These are phyloP conservation scores for Pisolithus orientalis DNA, from an alignment of 768 basidiomycete species.

Conservation along the genomic window DNA sequence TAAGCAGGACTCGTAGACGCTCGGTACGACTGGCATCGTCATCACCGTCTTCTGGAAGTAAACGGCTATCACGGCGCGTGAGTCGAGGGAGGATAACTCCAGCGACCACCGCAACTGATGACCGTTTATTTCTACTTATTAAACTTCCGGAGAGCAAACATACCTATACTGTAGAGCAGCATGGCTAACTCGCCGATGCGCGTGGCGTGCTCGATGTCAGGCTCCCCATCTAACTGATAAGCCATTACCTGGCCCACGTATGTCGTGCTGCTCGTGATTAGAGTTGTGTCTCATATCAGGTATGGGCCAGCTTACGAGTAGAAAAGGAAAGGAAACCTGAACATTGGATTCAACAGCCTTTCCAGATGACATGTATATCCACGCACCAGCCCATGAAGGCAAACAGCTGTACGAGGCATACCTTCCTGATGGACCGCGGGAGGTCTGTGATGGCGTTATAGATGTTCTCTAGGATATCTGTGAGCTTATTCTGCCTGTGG, in stretches of 20 bases:
- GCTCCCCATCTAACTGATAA: conserved; percentile 62
- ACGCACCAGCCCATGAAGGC: conserved; percentile 94
- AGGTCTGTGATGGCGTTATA: conserved; percentile 64
- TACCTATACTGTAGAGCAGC: conserved; percentile 86
- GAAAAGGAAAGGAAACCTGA: conserved; percentile 92
- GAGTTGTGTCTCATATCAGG: neutral
- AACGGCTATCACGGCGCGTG: conserved; percentile 71
- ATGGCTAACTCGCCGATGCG: conserved; percentile 84
- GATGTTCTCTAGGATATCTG: conserved; percentile 79
- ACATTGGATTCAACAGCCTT: neutral
- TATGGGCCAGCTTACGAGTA: conserved; percentile 53
- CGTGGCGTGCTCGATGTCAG: conserved; percentile 78
- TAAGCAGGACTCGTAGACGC: conserved; percentile 64
- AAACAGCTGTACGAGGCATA: conserved; percentile 90
- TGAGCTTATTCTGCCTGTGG: conserved; percentile 41
- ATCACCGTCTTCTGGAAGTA: conserved; percentile 62
- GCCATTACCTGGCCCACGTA: conserved; percentile 96
- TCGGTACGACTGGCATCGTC: conserved; percentile 71
- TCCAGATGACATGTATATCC: neutral
- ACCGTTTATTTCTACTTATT: neutral
- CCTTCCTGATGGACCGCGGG: conserved; percentile 78
- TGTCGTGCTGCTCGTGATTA: conserved; percentile 59
- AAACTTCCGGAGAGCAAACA: conserved; percentile 1
- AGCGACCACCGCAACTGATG: conserved; percentile 74
- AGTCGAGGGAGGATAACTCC: conserved; percentile 79